A percentile compares a stretch with the other conserved stretches of the same genome.
Evolutionary conservation across 2,329 filamentous ascomycete species (phyloP).

Genomic region (Teratosphaeria pseudoeucalypti): DNA sequence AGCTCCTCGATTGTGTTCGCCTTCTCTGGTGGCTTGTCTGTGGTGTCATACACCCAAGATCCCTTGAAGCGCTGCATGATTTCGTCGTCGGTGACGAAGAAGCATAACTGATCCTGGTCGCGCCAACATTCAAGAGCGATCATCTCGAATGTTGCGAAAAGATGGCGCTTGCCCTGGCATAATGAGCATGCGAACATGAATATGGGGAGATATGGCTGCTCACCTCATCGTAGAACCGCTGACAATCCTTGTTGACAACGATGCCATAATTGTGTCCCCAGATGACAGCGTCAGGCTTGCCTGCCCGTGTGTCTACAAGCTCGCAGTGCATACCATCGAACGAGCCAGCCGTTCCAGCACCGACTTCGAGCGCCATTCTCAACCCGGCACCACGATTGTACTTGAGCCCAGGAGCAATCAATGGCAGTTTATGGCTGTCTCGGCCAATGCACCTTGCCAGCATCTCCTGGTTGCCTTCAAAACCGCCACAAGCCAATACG

Average conservation of each 20-base stretch:
- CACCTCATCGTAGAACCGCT: conserved; percentile 78
- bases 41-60: conserved; percentile 35
- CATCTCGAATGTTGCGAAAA: conserved; percentile 37
- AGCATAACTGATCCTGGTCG: conserved; percentile 32
- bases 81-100: conserved; percentile 31
- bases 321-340: conserved; percentile 36
- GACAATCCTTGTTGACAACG: conserved; percentile 31
- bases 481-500: conserved; percentile 32
- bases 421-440: conserved; percentile 29
- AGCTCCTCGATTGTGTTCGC: conserved; percentile 31
- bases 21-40: conserved; percentile 31
- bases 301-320: conserved; percentile 32
- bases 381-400: conserved; percentile 32
- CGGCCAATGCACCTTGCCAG: conserved; percentile 30
- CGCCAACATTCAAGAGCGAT: conserved; percentile 32
- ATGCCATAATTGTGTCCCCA: conserved; percentile 34
- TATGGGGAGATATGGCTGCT: background rate
- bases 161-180: conserved; percentile 61
- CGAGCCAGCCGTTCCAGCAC: conserved; percentile 30
- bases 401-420: conserved; percentile 32
- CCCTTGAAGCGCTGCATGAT: conserved; percentile 34
- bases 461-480: conserved; percentile 34
- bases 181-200: background rate
- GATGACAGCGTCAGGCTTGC: conserved; percentile 29
- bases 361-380: conserved; percentile 33